These are phyloP conservation scores for Fragaria nilgerrensis DNA, from an alignment of 306 rosid species.

Conservation along the genomic window DNA sequence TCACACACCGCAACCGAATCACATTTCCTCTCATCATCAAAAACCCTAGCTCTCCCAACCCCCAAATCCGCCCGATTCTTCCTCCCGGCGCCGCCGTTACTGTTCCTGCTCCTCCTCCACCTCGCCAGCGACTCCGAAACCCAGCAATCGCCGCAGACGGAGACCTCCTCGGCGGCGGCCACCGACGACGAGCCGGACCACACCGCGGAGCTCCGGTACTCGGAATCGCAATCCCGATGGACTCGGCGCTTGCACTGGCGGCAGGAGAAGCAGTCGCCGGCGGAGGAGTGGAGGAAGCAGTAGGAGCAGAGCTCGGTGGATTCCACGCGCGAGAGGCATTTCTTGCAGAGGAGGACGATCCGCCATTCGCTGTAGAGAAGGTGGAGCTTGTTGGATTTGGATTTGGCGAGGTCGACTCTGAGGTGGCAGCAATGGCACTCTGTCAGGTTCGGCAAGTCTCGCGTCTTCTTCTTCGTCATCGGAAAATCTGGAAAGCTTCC, in stretches of 20 bases:
- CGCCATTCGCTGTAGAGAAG: constrained; percentile 79
- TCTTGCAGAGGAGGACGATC: constrained; percentile 67
- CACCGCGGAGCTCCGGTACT: constrained; percentile 36
- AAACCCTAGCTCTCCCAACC: constrained; percentile 41
- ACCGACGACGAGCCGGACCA: constrained; percentile 40
- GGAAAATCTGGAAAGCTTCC: not conserved
- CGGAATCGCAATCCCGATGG: constrained; percentile 45
- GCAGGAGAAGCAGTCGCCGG: constrained; percentile 39
- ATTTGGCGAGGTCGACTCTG: constrained; percentile 49
- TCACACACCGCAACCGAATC: constrained; percentile 27
- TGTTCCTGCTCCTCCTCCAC: constrained; percentile 36
- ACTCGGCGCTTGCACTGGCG: constrained; percentile 47
- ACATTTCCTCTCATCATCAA: constrained; percentile 13
- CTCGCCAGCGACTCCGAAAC: constrained; percentile 46
- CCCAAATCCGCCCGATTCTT: constrained; percentile 15
- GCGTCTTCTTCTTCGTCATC: constrained; percentile 54
- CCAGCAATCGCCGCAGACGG: constrained; percentile 76
- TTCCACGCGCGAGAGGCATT: constrained; percentile 47
- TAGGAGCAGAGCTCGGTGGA: constrained; percentile 69
- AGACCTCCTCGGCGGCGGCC: constrained; percentile 27
- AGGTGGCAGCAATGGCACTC: constrained; percentile 73
- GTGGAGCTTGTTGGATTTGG: constrained; percentile 48
- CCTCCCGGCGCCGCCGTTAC: constrained; percentile 2
- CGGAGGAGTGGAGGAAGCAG: constrained; percentile 44
- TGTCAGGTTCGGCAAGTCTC: constrained; percentile 64